Conservation (phyloP, 192 early-diverging fungal species). For the Pilaira anomala region DNA sequence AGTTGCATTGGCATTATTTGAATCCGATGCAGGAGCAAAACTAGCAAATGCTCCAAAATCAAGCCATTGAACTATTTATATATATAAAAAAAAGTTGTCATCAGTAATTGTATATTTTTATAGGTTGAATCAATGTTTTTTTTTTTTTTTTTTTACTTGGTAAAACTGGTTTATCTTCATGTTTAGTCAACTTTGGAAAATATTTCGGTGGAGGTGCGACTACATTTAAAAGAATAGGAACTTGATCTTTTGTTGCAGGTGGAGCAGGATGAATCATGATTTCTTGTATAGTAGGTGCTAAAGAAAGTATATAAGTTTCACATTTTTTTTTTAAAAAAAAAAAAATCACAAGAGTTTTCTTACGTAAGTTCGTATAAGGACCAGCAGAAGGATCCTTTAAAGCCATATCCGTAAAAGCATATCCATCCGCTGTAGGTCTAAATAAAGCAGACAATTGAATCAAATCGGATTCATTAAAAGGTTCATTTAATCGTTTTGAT, state of each 20-base stretch:
- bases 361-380: slow-evolving; percentile 23
- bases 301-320: background rate
- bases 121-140: background rate
- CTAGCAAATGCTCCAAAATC: slow-evolving; percentile 47
- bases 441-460: slow-evolving; percentile 35
- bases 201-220: slow-evolving; percentile 14
- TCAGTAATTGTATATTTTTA: background rate
- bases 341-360: background rate
- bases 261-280: slow-evolving; percentile 29
- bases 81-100: background rate
- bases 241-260: slow-evolving; percentile 13
- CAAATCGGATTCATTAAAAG: background rate
- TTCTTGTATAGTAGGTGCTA: slow-evolving; percentile 39
- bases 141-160: slow-evolving; percentile 16
- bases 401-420: slow-evolving; percentile 41
- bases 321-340: too few relatives aligned
- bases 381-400: background rate
- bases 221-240: slow-evolving; percentile 30
- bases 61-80: slow-evolving; percentile 44
- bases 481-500: slow-evolving; percentile 4
- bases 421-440: slow-evolving; percentile 43
- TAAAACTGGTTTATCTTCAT: slow-evolving; percentile 28
- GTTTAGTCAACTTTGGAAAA: background rate
- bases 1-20: slow-evolving; percentile 42
- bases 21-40: slow-evolving; percentile 53